Conservation (phyloP, 2,329 filamentous ascomycete species). For the Sarocladium oryzae region DNA sequence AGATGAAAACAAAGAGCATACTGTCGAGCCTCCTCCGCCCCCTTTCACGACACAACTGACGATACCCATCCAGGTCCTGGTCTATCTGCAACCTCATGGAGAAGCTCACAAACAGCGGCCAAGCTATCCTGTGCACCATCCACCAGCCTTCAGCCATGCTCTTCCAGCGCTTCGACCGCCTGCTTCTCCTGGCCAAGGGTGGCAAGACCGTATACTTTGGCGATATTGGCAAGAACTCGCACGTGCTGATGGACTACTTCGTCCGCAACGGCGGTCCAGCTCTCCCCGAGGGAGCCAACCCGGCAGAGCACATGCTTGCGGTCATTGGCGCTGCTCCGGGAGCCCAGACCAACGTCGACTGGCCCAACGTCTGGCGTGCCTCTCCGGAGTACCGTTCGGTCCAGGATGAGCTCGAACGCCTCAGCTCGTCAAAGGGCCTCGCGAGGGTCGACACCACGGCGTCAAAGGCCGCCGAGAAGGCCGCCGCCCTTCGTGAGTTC, state of each 20-base stretch:
- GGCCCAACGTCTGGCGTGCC: conserved; percentile 29
- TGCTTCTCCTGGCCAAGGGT: conserved; percentile 70
- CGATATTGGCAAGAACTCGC: conserved; percentile 54
- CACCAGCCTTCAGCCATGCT: conserved; percentile 95
- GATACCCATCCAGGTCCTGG: conserved; percentile 71
- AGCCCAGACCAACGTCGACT: conserved; percentile 35
- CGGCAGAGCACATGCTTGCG: conserved; percentile 62
- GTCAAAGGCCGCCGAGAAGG: background rate
- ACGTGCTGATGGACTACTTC: conserved; percentile 49
- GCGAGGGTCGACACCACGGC: background rate
- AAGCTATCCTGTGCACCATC: conserved; percentile 94
- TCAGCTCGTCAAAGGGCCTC: conserved; percentile 11
- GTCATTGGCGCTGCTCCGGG: conserved; percentile 38
- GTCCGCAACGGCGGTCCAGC: conserved; percentile 50
- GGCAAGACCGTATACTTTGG: conserved; percentile 79
- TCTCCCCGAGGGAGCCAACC: conserved; percentile 51
- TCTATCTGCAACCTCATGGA: conserved; percentile 82
- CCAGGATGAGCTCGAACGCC: conserved; percentile 23
- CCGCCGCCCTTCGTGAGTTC: conserved; percentile 49
- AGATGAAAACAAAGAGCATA: no score
- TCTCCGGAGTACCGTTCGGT: conserved; percentile 24
- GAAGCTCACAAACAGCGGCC: conserved; percentile 81
- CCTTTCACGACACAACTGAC: no score
- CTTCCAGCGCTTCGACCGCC: conserved; percentile 82
- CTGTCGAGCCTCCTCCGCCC: no score